Conservation (phyloP, 2,329 filamentous ascomycete genomes). For the Pseudogymnoascus sp. region DNA sequence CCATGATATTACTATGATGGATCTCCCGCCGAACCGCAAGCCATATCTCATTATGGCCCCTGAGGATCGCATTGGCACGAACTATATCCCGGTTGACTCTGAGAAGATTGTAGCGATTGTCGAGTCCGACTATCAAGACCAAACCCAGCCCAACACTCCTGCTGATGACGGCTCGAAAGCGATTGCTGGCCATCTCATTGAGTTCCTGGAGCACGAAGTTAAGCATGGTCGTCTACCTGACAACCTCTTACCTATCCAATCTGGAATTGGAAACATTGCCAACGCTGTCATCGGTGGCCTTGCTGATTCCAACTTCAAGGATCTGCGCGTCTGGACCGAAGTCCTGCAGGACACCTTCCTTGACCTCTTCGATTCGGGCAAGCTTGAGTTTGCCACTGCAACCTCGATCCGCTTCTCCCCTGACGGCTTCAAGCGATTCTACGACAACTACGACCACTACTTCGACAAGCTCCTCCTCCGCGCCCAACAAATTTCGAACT, state of each 20-base stretch:
- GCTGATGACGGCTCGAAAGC: constrained; percentile 64
- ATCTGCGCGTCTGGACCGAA: constrained; percentile 89
- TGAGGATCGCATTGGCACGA: constrained; percentile 78
- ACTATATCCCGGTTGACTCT: constrained; percentile 74
- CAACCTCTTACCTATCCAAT: constrained; percentile 74
- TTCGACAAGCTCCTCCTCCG: constrained; percentile 75
- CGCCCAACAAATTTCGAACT: constrained; percentile 82
- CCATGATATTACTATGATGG: constrained; percentile 87
- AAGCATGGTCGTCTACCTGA: constrained; percentile 65
- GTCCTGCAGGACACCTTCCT: constrained; percentile 90
- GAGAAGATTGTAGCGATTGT: constrained; percentile 79
- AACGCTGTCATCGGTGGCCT: constrained; percentile 85
- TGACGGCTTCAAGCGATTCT: constrained; percentile 85
- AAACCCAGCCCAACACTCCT: constrained; percentile 64
- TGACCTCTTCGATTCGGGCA: constrained; percentile 81
- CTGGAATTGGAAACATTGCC: constrained; percentile 86
- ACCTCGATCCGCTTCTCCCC: constrained; percentile 88
- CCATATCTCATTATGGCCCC: constrained; percentile 79
- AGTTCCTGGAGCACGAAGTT: constrained; percentile 82
- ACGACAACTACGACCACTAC: constrained; percentile 75
- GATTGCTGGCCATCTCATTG: constrained; percentile 74
- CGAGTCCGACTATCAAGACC: constrained; percentile 76
- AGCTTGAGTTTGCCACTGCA: constrained; percentile 81
- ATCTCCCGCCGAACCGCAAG: constrained; percentile 71
- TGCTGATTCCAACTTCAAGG: constrained; percentile 71